Conservation (phyloP, 768 basidiomycete genomes). For the Leucocoprinus leucothites region DNA sequence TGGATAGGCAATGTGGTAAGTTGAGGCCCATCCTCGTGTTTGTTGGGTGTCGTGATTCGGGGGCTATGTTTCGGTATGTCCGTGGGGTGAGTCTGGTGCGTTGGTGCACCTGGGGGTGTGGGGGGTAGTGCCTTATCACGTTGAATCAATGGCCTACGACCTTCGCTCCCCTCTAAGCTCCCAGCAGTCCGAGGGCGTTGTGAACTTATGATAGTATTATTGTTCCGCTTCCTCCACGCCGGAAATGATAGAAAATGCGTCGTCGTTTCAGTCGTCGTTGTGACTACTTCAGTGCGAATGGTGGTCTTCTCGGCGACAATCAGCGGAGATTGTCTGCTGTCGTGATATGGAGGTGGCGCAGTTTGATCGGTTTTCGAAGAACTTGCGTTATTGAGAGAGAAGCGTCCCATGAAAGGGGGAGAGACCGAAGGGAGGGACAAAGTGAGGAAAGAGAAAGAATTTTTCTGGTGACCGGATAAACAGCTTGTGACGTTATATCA, state of each 20-base stretch:
- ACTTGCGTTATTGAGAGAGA: not conserved
- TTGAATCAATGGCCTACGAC: not conserved
- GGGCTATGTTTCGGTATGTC: not conserved
- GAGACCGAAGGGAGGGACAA: not conserved
- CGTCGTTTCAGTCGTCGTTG: conserved; percentile 45
- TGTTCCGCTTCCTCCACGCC: conserved; percentile 55
- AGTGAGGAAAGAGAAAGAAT: not conserved
- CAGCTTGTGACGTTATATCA: conserved; percentile 5
- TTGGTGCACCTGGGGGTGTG: conserved; percentile 13
- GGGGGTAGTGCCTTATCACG: conserved; percentile 22
- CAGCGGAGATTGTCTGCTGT: conserved; percentile 24
- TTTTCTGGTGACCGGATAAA: not conserved
- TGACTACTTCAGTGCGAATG: conserved; percentile 43
- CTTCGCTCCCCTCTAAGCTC: conserved; percentile 12
- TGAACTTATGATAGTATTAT: conserved; percentile 25
- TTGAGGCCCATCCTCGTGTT: conserved; percentile 12
- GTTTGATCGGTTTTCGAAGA: conserved; percentile 1
- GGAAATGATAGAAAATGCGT: conserved; percentile 68
- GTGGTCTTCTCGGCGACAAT: conserved; percentile 44
- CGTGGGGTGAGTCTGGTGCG: not conserved
- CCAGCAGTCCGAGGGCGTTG: conserved; percentile 6
- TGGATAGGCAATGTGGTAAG: conserved; percentile 47
- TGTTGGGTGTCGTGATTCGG: not conserved
- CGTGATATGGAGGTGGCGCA: conserved; percentile 18
- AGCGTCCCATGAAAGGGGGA: conserved; percentile 9